phyloP scores from a whole-genome alignment of 345 rosid genomes.

The Mallotus nudiflorus region DNA sequence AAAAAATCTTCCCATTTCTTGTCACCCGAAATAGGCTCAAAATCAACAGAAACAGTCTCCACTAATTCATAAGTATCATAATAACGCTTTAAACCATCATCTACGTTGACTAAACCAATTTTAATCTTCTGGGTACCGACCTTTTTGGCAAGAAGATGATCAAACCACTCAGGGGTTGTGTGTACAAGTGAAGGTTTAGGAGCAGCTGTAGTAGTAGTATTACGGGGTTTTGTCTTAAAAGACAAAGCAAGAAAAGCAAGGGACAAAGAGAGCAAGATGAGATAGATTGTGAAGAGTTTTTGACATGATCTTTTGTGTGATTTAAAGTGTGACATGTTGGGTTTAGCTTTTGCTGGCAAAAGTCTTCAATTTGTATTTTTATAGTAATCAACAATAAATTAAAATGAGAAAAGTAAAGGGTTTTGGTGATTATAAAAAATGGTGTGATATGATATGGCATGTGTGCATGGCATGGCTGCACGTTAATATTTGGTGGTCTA shows the following conservation, averaged over 20 bases:
- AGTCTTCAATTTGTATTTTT: too few relatives aligned
- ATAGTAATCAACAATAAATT: too few relatives aligned
- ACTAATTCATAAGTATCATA: slow-evolving; percentile 24
- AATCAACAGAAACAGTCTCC: slow-evolving; percentile 35
- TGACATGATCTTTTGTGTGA: slow-evolving; percentile 23
- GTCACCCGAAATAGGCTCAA: slow-evolving; percentile 35
- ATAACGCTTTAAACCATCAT: slow-evolving; percentile 4
- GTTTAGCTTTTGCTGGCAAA: too few relatives aligned
- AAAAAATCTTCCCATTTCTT: slow-evolving; percentile 59
- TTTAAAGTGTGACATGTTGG: too few relatives aligned
- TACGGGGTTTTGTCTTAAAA: slow-evolving; percentile 24
- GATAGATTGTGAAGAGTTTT: slow-evolving; percentile 39
- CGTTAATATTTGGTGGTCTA: too few relatives aligned
- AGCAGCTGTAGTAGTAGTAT: too few relatives aligned
- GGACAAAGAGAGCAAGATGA: slow-evolving; percentile 44
- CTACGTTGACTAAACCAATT: slow-evolving; percentile 61
- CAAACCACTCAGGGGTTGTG: slow-evolving; percentile 41
- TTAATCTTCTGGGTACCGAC: slow-evolving; percentile 32
- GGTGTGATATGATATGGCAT: too few relatives aligned
- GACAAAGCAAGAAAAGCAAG: slow-evolving; percentile 33
- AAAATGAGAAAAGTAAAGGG: too few relatives aligned
- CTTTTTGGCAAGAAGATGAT: slow-evolving; percentile 33
- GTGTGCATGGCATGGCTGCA: too few relatives aligned
- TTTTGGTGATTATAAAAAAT: too few relatives aligned
- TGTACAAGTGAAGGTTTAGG: slow-evolving; percentile 3